Percentiles rank a stretch among this genome's conserved stretches.
Conservation (phyloP, 768 basidiomycete species). For the Suillus tomentosus region DNA sequence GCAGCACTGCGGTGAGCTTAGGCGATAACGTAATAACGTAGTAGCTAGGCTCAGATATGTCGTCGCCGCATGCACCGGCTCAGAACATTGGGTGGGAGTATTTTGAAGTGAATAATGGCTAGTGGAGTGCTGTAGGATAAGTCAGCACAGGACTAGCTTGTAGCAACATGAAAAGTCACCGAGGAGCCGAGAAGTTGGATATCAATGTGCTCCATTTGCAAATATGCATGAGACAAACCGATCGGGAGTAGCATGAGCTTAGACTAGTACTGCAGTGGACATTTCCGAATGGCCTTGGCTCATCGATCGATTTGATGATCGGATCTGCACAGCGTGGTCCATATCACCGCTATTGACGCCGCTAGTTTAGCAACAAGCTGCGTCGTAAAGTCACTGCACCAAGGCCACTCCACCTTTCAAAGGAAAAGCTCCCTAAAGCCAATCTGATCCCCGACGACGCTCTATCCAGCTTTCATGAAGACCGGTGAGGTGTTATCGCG, state of each 20-base stretch:
- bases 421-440: neutral
- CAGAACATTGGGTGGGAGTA: too few relatives aligned
- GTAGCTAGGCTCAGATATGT: neutral
- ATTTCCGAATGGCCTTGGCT: neutral
- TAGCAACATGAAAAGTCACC: neutral
- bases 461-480: too few relatives aligned
- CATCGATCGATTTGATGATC: neutral
- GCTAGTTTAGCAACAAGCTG: neutral
- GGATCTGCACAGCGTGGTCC: neutral
- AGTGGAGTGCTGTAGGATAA: too few relatives aligned
- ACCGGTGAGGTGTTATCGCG: neutral
- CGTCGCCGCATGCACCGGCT: neutral
- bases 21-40: neutral
- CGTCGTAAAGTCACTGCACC: slow-evolving; percentile 2
- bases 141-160: neutral
- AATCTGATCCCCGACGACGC: neutral
- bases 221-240: neutral
- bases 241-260: neutral
- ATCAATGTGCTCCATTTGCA: neutral
- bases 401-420: neutral
- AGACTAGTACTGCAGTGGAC: neutral
- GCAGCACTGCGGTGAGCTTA: slow-evolving; percentile 5
- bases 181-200: too few relatives aligned
- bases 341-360: neutral
- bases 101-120: too few relatives aligned